Base-by-base conservation (phyloP, 148 eudicot species). In the Selenicereus undatus region DNA sequence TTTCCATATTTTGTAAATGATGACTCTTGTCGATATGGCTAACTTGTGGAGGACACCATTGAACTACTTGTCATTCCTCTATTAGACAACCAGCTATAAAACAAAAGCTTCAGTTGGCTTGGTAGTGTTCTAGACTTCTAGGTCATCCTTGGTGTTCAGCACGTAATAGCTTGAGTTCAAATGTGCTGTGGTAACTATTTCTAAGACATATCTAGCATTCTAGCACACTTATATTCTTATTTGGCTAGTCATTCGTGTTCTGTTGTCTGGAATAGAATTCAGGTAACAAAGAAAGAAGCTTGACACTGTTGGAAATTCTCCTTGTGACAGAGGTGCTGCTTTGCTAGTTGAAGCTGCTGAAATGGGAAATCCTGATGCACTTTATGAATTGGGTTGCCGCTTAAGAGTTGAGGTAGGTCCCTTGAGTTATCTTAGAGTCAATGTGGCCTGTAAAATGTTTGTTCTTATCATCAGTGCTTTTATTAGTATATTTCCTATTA, bases 321-420 rank as follows among this genome's bases (percentile, higher is more conserved):
- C 11, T 77, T 64, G 29, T 71, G 62, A 82, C 74, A 95, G 97
- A 81, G 97, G 98, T 39, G 97, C 94, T 89, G 98, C 98, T 80
- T 91, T 95, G 86, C 83, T 95, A 78, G 94, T 95, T 81, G 98
- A 95, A 92, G 96, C 98, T 85, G 97, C 98, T 39, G 93, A 95
- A 80, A 95, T 93, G 98, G 98, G 97, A 50, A 81, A 93, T 82
- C 74, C 96, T 45, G 98, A 95, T 81, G 98, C 98, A 24, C 91
- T 85, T 62, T 93, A 89, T 84, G 98, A 93, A 50, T 73, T 95
- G 64, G 96, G 91, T 86, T 86, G 91, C 85, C 88, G 79, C 62
- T 87, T 95, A 81, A 90, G 98, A 88, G 88, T 91, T 68, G 93
- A 95, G 93, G 97, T 94, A 78, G 83, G 75, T 58, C 84, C 64